Base-by-base conservation (phyloP, 495 filamentous ascomycete genomes). In the Penicillium taxi region DNA sequence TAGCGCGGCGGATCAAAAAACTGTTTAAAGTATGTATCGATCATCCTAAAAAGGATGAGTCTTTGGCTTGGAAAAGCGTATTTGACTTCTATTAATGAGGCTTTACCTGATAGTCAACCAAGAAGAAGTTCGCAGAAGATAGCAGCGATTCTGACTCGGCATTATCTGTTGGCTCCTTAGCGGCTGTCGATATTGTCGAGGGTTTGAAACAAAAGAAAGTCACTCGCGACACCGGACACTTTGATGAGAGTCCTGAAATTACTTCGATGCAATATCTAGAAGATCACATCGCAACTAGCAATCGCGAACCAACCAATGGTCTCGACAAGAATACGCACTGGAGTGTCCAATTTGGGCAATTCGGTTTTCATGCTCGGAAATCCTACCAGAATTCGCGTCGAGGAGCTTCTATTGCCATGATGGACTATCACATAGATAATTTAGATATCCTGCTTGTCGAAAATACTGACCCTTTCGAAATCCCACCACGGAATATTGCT, bases 171-270 rank as follows among this genome's bases (percentile, higher is more conserved):
- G 77, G 74, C 9, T 82, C 79, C 2, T 70, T 71, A 4, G 65
- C 70, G n/a, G 74, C 69, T 1, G 42, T 78, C 6, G 80, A 81
- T 48, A 45, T 65, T 4, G 61, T 81, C 11, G 73, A 81, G 40
- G 80, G 82, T 39, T 46, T 73, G 11, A 75, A 77, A 45, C 67
- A 63, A 4, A 73, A 54, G 26, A 67, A 71, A 27, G 58, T 52
- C 12, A 55, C 65, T 15, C 53, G 68, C 9, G 63, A 66, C 0
- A 71, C 69, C 13, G 79, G 79, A 0, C 81, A 72, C 50, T 63
- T 79, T 37, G 79, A 79, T 13, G 80, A 80, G 45, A 78, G 67
- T 31, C 81, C 78, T 0, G 77, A 78, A 27, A 52, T 80, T 15
- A 53, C 63, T 16, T 82, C 78, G 80, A 69, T 81, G 41, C 74